A percentile compares a stretch with the other conserved stretches of the same genome.
Conservation (phyloP, 441 rosid genomes). For the Euphorbia schlechtendalii region DNA sequence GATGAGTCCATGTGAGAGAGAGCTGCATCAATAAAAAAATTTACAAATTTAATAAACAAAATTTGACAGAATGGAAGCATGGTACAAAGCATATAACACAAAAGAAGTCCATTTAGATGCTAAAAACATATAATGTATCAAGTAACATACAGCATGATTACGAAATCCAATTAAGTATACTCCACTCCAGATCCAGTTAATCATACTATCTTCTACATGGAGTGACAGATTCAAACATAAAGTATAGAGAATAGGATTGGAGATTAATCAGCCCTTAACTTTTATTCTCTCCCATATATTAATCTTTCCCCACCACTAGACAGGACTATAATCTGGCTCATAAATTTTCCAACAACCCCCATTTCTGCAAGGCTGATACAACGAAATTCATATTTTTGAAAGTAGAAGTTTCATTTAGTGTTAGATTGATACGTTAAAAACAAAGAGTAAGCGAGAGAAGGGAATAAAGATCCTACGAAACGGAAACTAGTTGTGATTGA, state of each 20-base stretch:
- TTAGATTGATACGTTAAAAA: neutral
- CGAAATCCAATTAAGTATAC: neutral
- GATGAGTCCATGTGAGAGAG: conserved; percentile 88
- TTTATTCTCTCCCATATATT: neutral
- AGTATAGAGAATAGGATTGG: neutral
- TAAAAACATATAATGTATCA: neutral
- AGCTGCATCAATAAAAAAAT: conserved; percentile 39
- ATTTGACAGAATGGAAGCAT: neutral
- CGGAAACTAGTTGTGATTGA: neutral
- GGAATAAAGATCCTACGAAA: neutral
- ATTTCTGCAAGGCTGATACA: neutral
- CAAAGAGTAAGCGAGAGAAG: neutral
- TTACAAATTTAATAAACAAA: conserved; percentile 4
- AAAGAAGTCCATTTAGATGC: neutral
- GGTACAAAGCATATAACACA: neutral
- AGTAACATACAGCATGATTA: neutral
- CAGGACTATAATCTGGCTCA: neutral
- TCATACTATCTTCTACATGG: too few relatives aligned
- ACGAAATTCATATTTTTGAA: neutral
- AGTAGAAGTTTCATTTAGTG: neutral
- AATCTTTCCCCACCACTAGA: neutral
- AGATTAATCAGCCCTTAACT: too few relatives aligned
- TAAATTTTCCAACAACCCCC: neutral
- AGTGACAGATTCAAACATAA: neutral
- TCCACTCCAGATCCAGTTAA: too few relatives aligned